phyloP scores from a whole-genome alignment of 371 early-diverging fungal genomes.

The Batkoa obscura region DNA sequence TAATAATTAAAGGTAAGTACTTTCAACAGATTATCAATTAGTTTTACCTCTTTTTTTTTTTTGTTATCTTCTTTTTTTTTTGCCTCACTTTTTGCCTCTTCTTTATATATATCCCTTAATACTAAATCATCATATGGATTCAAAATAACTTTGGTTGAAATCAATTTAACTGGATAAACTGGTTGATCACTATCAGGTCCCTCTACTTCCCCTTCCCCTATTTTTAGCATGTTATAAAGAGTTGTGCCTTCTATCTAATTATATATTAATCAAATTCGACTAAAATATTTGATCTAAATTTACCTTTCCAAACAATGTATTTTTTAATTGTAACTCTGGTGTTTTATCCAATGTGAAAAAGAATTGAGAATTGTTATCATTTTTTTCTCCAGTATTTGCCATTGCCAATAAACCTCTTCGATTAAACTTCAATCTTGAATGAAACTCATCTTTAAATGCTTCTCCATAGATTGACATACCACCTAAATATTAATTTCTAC shows the following conservation, averaged over 20 bases:
- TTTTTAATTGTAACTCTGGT: slow-evolving; percentile 62
- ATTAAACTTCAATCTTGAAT: slow-evolving; percentile 70
- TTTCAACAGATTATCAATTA: neutral
- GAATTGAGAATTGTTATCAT: slow-evolving; percentile 78
- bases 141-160: slow-evolving; percentile 38
- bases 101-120: slow-evolving; percentile 48
- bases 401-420: slow-evolving; percentile 79
- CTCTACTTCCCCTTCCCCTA: slow-evolving; percentile 60
- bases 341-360: slow-evolving; percentile 82
- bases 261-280: neutral
- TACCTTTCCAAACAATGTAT: slow-evolving; percentile 86
- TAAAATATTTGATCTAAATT: neutral
- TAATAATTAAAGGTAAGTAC: neutral
- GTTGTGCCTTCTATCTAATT: slow-evolving; percentile 72
- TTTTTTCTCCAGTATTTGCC: slow-evolving; percentile 58
- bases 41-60: slow-evolving; percentile 24
- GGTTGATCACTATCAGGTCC: slow-evolving; percentile 50
- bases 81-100: slow-evolving; percentile 19
- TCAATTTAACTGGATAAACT: slow-evolving; percentile 50
- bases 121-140: slow-evolving; percentile 89
- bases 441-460: slow-evolving; percentile 80
- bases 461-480: slow-evolving; percentile 75
- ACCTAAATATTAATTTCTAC: slow-evolving; percentile 20
- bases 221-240: slow-evolving; percentile 70
- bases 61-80: slow-evolving; percentile 35